A percentile compares a stretch with the other conserved stretches of the same genome.
These are phyloP conservation scores for Simmondsia chinensis DNA, from an alignment of 148 eudicot species.

Conservation along the genomic window DNA sequence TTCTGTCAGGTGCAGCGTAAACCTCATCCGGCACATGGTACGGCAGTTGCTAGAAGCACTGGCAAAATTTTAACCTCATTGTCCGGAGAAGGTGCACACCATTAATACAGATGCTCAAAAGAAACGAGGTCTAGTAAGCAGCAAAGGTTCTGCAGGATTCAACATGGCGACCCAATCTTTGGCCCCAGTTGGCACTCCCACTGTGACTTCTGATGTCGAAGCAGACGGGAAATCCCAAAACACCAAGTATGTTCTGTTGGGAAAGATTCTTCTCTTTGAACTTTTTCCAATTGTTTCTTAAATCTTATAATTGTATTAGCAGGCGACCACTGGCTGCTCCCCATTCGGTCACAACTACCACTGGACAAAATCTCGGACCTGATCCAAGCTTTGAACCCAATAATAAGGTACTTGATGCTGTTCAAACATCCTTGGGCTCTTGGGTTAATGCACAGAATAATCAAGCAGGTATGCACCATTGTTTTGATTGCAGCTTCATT, in stretches of 20 bases:
- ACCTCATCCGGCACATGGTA: conserved; percentile 34
- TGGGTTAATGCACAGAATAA: conserved; percentile 41
- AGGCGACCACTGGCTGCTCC: conserved; percentile 40
- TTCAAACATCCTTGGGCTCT: conserved; percentile 43
- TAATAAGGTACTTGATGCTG: conserved; percentile 33
- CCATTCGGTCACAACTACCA: conserved; percentile 17
- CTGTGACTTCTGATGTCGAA: conserved; percentile 37
- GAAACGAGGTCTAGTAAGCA: conserved; percentile 22
- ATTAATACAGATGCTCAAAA: conserved; percentile 20
- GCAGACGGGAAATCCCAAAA: conserved; percentile 27
- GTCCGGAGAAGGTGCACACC: conserved; percentile 26
- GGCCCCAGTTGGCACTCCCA: conserved; percentile 69
- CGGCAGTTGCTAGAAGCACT: conserved; percentile 18
- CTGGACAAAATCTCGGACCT: conserved; percentile 26
- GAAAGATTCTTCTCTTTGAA: neutral
- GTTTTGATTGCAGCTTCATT: conserved; percentile 3
- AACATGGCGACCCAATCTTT: conserved; percentile 35
- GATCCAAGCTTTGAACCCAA: conserved; percentile 33
- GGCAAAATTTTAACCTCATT: conserved; percentile 21
- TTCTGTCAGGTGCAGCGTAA: conserved; percentile 42
- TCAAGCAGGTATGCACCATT: conserved; percentile 45
- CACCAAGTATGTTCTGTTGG: conserved; percentile 35
- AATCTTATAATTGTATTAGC: conserved; percentile 4
- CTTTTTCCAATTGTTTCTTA: conserved; percentile 1
- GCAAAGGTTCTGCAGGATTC: conserved; percentile 32